These are phyloP conservation scores for Pseudohalonectria lignicola DNA, from an alignment of 2,329 filamentous ascomycete genomes.

Conservation along the genomic window DNA sequence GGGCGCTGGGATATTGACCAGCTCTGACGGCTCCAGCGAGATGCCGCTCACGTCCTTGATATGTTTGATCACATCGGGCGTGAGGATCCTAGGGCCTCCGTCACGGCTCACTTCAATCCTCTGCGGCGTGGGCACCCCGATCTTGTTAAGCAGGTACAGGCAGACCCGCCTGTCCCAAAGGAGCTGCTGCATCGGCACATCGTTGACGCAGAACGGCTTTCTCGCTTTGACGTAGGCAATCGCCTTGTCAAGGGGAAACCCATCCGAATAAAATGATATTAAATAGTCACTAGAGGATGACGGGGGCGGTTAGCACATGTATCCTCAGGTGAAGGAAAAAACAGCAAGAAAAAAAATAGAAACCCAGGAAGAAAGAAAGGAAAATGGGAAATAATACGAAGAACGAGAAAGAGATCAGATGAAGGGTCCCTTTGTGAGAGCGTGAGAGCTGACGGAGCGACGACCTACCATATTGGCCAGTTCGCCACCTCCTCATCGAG, in stretches of 20 bases:
- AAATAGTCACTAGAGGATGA: slow-evolving; percentile 67
- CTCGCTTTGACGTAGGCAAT: slow-evolving; percentile 89
- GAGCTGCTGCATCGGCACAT: slow-evolving; percentile 93
- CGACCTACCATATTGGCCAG: slow-evolving; percentile 72
- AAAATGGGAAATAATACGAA: no score
- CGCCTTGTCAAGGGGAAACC: slow-evolving; percentile 92
- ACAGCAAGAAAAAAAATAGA: no score
- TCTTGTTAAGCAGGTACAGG: slow-evolving; percentile 74
- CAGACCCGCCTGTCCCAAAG: slow-evolving; percentile 93
- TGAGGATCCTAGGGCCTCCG: slow-evolving; percentile 72
- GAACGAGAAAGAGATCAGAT: no score
- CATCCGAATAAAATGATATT: slow-evolving; percentile 97
- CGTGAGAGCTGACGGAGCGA: not conserved
- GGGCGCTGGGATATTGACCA: slow-evolving; percentile 41
- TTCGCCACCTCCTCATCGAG: slow-evolving; percentile 94
- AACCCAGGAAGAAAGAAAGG: not conserved
- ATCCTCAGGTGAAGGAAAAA: not conserved
- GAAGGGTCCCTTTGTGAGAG: no score
- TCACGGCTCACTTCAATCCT: slow-evolving; percentile 88
- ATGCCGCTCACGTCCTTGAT: slow-evolving; percentile 75
- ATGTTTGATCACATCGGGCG: slow-evolving; percentile 68
- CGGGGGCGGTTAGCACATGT: slow-evolving; percentile 12
- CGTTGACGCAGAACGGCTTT: slow-evolving; percentile 95
- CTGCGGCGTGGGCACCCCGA: slow-evolving; percentile 80
- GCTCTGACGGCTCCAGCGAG: slow-evolving; percentile 56